phyloP scores from a whole-genome alignment of 257 asterid species.

The Osmanthus fragrans region DNA sequence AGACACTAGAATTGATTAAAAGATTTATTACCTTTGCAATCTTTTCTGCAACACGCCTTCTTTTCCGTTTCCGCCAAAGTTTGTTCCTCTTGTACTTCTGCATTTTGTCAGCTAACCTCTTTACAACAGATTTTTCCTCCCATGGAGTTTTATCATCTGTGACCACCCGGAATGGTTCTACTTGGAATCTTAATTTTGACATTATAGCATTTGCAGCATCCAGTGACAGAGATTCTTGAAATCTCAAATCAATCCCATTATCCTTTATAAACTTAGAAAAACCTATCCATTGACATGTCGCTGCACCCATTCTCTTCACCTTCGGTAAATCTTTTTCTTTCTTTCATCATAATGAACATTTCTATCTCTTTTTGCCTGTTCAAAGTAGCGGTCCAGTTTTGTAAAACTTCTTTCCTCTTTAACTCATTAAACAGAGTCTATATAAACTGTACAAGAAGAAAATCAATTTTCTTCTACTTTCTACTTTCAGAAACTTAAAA shows the following conservation, averaged over 20 bases:
- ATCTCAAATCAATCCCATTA: conserved; percentile 39
- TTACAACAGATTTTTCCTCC: conserved; percentile 84
- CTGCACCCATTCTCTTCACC: conserved; percentile 31
- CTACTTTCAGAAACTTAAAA: conserved; percentile 35
- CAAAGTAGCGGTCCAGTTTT: conserved; percentile 14
- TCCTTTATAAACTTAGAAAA: conserved; percentile 45
- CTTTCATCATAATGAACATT: conserved; percentile 45
- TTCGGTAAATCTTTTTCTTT: conserved; percentile 35
- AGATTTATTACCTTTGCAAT: conserved; percentile 51
- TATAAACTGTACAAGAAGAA: not conserved
- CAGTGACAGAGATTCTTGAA: conserved; percentile 54
- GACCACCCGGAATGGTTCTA: conserved; percentile 83
- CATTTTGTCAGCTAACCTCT: conserved; percentile 59
- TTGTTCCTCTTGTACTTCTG: conserved; percentile 82
- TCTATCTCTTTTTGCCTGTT: conserved; percentile 64
- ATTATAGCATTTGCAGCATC: conserved; percentile 65
- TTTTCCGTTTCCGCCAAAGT: conserved; percentile 80
- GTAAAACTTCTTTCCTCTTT: not conserved
- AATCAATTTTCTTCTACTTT: conserved; percentile 38
- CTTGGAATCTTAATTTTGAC: conserved; percentile 62
- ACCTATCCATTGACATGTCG: conserved; percentile 34
- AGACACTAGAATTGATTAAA: not conserved
- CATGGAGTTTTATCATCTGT: conserved; percentile 68
- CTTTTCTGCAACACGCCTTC: conserved; percentile 64
- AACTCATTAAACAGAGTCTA: not conserved